phyloP scores from a whole-genome alignment of 2,329 filamentous ascomycete species.

The Fonsecaea nubica region DNA sequence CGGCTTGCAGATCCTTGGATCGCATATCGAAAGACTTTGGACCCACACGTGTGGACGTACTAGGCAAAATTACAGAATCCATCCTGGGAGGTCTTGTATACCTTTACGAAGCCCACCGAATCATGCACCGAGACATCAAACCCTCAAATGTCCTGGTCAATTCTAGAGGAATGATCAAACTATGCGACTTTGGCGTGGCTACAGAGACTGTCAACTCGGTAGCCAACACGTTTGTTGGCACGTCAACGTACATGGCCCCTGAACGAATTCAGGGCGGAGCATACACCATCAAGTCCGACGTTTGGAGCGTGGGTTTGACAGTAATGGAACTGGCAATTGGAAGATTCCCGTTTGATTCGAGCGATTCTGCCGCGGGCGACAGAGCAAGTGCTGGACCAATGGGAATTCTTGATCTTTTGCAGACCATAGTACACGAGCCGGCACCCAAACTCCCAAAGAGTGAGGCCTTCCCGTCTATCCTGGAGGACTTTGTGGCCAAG shows the following conservation, averaged over 20 bases:
- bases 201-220: slow-evolving; percentile 97
- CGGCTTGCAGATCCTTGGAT: slow-evolving; percentile 75
- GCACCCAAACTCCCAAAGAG: slow-evolving; percentile 94
- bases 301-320: slow-evolving; percentile 95
- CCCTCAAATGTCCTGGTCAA: slow-evolving; percentile 97
- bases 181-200: slow-evolving; percentile 98
- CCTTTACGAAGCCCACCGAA: slow-evolving; percentile 92
- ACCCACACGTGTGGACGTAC: slow-evolving; percentile 90
- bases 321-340: slow-evolving; percentile 98
- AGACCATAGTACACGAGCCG: slow-evolving; percentile 96
- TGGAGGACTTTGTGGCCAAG: slow-evolving; percentile 97
- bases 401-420: slow-evolving; percentile 91
- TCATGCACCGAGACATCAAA: slow-evolving; percentile 99
- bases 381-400: slow-evolving; percentile 75
- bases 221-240: slow-evolving; percentile 96
- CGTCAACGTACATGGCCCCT: slow-evolving; percentile 98
- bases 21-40: slow-evolving; percentile 93
- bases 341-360: slow-evolving; percentile 89
- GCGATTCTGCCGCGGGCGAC: slow-evolving; percentile 76
- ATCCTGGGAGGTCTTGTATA: slow-evolving; percentile 93
- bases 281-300: slow-evolving; percentile 97
- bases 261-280: slow-evolving; percentile 96
- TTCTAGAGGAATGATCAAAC: slow-evolving; percentile 90
- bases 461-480: slow-evolving; percentile 91
- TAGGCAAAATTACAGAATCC: slow-evolving; percentile 97